These are phyloP conservation scores for Cubamyces lactineus DNA, from an alignment of 768 basidiomycete genomes.

Conservation along the genomic window DNA sequence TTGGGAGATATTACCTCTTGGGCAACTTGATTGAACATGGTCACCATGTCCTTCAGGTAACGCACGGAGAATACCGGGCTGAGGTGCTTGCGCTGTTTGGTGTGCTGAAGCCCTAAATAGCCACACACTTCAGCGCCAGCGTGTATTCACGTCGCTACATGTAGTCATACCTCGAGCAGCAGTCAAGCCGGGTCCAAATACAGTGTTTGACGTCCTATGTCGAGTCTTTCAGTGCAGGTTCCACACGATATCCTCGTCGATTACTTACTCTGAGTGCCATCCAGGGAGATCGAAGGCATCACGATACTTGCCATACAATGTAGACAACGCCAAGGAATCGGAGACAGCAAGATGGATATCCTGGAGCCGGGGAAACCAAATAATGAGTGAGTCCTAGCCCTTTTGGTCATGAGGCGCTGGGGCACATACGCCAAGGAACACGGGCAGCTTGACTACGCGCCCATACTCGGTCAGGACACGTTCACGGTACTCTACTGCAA, in stretches of 20 bases:
- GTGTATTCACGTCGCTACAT: not conserved
- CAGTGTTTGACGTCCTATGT: slow-evolving; percentile 1
- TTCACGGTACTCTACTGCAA: not conserved
- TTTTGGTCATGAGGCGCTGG: too few species aligned
- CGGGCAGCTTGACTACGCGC: slow-evolving; percentile 6
- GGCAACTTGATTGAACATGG: slow-evolving; percentile 2
- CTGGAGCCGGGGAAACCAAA: not conserved
- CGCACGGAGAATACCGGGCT: slow-evolving; percentile 6
- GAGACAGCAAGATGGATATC: slow-evolving; percentile 10
- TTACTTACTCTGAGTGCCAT: slow-evolving; percentile 2
- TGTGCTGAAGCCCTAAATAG: slow-evolving; percentile 2
- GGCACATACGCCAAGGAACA: slow-evolving; percentile 7
- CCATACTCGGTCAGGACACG: slow-evolving; percentile 7
- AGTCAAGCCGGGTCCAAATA: slow-evolving; percentile 7
- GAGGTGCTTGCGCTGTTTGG: slow-evolving; percentile 14
- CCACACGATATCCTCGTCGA: not conserved
- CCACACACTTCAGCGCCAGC: not conserved
- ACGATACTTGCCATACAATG: slow-evolving; percentile 5
- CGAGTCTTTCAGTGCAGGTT: not conserved
- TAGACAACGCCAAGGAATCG: not conserved
- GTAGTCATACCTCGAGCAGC: not conserved
- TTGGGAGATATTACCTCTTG: not conserved
- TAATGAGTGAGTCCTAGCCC: not conserved
- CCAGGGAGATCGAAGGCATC: slow-evolving; percentile 1
- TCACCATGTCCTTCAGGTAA: slow-evolving; percentile 3